Evolutionary conservation across 495 filamentous ascomycete species (phyloP), one percentile per base, ranked within the genome.

Genomic region (Daldinia decipiens): DNA sequence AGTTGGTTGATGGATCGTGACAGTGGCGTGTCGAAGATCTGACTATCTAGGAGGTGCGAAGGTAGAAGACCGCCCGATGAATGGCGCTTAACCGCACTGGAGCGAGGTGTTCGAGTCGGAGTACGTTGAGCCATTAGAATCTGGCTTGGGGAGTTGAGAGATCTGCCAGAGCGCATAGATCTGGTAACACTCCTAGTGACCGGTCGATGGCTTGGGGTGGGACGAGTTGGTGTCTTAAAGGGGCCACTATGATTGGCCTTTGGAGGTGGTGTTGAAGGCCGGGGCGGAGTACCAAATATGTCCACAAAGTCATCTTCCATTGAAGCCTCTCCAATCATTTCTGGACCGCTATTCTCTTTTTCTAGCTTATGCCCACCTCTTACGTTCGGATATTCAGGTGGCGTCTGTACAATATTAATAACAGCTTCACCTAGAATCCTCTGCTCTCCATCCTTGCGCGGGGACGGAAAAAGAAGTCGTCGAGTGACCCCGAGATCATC

Each of bases 401-500:
- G 63, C 19, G 77, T 82, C 32, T 86, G 85, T 40, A 86, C 84
- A 54, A 83, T 80, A 74, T 90, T 92, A 53, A 87, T 76, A 38
- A 81, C 73, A 29, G 89, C 83, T 66, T 88, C 82, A 73, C 86
- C 87, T 50, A 90, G 81, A 67, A 86, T 80, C 74, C 85, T 90
- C 71, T 87, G 78, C 59, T 82, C 79, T 19, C 86, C 83, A 51
- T 88, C 87, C 70, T 88, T 88, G 62, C 86, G 85, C 1, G 86
- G 85, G 6, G 86, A 87, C n/a, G 92, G 90, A 80, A 98, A 98
- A 51, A 98, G 84, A 36, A 93, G 79, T 74, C 95, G 87, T 75
- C 92, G 87, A 26, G 91, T 92, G 50, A 85, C 86, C 70, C 89
- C 90, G 19, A 94, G 81, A 51, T 88, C 86, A 8, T 89, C 68